A percentile compares a stretch with the other conserved stretches of the same genome.
Evolutionary conservation across 495 filamentous ascomycete genomes (phyloP).

Genomic region (Tuber aestivum): DNA sequence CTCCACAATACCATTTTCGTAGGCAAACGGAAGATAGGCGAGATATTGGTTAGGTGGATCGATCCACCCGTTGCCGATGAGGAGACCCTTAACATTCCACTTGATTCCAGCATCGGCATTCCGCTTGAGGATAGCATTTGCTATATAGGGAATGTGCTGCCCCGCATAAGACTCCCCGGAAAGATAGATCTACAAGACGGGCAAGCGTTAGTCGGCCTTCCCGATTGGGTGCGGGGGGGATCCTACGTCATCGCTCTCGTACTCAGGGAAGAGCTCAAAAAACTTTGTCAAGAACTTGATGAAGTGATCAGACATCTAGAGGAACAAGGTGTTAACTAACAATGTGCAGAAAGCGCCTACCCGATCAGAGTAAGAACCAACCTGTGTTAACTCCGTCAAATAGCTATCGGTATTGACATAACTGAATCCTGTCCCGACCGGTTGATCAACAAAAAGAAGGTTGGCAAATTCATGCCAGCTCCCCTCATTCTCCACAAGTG

Average conservation of each 20-base stretch:
- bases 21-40: slow-evolving; percentile 74
- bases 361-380: not conserved
- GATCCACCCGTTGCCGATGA: slow-evolving; percentile 98
- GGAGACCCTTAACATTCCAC: slow-evolving; percentile 81
- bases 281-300: slow-evolving; percentile 83
- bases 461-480: slow-evolving; percentile 98
- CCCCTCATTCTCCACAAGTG: slow-evolving; percentile 74
- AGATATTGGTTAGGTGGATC: slow-evolving; percentile 83
- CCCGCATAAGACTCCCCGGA: slow-evolving; percentile 95
- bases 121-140: slow-evolving; percentile 75
- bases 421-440: slow-evolving; percentile 92
- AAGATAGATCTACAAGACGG: slow-evolving; percentile 67
- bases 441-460: slow-evolving; percentile 91
- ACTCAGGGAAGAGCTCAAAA: slow-evolving; percentile 85
- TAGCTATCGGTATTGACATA: slow-evolving; percentile 85
- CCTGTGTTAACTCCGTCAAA: slow-evolving; percentile 69
- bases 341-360: not conserved
- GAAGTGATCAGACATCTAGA: slow-evolving; percentile 75
- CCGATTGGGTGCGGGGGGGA: slow-evolving; percentile 1
- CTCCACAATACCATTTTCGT: slow-evolving; percentile 64
- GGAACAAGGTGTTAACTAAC: slow-evolving; percentile 7
- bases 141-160: slow-evolving; percentile 95
- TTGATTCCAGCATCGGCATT: slow-evolving; percentile 51
- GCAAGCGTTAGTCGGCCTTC: slow-evolving; percentile 40
- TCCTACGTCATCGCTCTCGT: slow-evolving; percentile 85